Evolutionary conservation across 2,329 filamentous ascomycete species (phyloP).

Genomic region (Metarhizium brunneum): DNA sequence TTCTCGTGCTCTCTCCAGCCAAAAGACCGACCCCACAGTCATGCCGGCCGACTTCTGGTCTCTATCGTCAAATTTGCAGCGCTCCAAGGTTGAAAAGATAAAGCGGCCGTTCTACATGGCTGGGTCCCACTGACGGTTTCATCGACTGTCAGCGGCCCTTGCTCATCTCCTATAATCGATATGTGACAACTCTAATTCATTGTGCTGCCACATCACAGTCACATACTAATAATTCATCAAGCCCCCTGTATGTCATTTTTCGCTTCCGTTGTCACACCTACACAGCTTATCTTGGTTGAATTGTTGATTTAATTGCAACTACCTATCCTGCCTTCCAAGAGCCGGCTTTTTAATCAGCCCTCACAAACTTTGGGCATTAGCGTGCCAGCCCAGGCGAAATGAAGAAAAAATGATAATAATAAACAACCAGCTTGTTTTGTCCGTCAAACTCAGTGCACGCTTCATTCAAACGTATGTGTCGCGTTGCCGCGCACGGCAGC

Average conservation of each 20-base stretch:
- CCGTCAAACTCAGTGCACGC: background rate
- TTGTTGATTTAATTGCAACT: background rate
- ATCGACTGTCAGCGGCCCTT: too few relatives aligned
- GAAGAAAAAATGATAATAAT: too few relatives aligned
- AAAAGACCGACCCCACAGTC: background rate
- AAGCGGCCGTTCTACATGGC: too few relatives aligned
- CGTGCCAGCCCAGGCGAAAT: background rate
- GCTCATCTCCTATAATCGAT: too few relatives aligned
- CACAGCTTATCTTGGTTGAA: background rate
- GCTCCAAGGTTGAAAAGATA: too few relatives aligned
- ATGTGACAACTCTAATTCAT: too few relatives aligned
- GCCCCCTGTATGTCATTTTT: background rate
- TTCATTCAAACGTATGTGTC: background rate
- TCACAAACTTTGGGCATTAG: background rate
- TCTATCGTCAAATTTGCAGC: too few relatives aligned
- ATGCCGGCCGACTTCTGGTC: background rate
- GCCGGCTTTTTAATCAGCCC: background rate
- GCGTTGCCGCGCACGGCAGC: background rate
- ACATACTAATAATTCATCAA: too few relatives aligned
- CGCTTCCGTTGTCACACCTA: background rate
- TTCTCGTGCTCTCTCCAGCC: background rate
- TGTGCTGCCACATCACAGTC: too few relatives aligned
- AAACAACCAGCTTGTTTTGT: background rate
- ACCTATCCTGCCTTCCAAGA: background rate
- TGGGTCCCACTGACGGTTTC: too few relatives aligned